Conservation (phyloP, 495 filamentous ascomycete species). For the Clohesyomyces aquaticus region DNA sequence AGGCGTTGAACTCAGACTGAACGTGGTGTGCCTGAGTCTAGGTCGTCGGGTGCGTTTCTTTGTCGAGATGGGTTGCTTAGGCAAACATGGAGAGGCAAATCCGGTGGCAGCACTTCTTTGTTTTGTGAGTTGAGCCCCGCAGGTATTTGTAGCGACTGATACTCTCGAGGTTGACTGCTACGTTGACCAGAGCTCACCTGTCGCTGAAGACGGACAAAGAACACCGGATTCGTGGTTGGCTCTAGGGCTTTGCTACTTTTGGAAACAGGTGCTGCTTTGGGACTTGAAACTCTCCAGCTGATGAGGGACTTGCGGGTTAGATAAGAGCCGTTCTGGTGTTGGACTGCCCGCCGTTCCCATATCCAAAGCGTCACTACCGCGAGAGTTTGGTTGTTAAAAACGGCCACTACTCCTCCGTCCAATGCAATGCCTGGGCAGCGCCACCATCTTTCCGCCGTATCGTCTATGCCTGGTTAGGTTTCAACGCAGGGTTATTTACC, state of each 20-base stretch:
- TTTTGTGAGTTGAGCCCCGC: conserved; percentile 30
- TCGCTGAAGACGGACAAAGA: conserved; percentile 44
- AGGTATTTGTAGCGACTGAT: conserved; percentile 43
- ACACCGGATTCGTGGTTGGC: conserved; percentile 40
- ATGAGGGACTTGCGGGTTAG: conserved; percentile 6
- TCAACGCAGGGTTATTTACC: conserved; percentile 3
- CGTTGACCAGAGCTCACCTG: conserved; percentile 29
- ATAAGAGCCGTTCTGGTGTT: conserved; percentile 10
- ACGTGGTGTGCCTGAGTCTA: conserved; percentile 40
- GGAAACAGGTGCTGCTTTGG: conserved; percentile 37
- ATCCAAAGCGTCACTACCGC: conserved; percentile 22
- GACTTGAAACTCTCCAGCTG: conserved; percentile 12
- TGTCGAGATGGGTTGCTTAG: conserved; percentile 26
- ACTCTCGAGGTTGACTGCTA: conserved; percentile 39
- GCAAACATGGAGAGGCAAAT: conserved; percentile 37
- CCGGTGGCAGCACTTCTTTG: conserved; percentile 38
- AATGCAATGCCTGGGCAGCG: conserved; percentile 9
- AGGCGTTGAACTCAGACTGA: conserved; percentile 26
- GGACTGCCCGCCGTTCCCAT: conserved; percentile 1
- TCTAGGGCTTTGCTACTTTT: conserved; percentile 37
- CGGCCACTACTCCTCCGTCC: conserved; percentile 28
- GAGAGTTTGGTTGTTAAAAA: conserved; percentile 32
- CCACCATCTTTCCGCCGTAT: conserved; percentile 22
- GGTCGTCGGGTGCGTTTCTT: conserved; percentile 39
- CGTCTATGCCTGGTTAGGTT: conserved; percentile 20